Conservation (phyloP, 129 eudicot genomes). For the Helianthus tuberosus region DNA sequence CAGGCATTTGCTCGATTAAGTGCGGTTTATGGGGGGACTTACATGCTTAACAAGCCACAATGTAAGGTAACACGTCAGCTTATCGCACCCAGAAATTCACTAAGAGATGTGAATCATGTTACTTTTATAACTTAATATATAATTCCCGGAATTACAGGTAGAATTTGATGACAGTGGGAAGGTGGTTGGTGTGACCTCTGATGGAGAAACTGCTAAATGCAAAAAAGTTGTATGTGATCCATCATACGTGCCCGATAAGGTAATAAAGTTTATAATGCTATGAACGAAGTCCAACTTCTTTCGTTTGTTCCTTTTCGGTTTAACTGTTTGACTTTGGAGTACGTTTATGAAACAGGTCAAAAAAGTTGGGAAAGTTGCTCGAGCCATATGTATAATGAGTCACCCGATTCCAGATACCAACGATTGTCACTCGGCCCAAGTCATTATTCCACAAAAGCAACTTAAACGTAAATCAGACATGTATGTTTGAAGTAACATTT, state of each 20-base stretch:
- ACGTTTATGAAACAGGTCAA: slow-evolving; percentile 47
- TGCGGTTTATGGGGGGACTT: slow-evolving; percentile 99
- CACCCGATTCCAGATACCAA: slow-evolving; percentile 93
- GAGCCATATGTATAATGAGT: slow-evolving; percentile 97
- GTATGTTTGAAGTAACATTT: slow-evolving; percentile 41
- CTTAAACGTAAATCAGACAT: slow-evolving; percentile 93
- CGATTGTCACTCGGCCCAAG: slow-evolving; percentile 89
- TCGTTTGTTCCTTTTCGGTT: neutral
- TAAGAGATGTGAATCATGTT: slow-evolving; percentile 2
- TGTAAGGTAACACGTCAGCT: slow-evolving; percentile 58
- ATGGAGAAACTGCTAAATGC: slow-evolving; percentile 98
- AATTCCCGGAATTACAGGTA: slow-evolving; percentile 46
- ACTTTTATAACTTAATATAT: neutral
- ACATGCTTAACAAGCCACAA: slow-evolving; percentile 94
- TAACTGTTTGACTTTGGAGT: slow-evolving; percentile 2
- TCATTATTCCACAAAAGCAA: slow-evolving; percentile 94
- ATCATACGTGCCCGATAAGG: slow-evolving; percentile 82
- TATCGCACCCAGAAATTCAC: slow-evolving; percentile 2
- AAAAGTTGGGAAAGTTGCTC: slow-evolving; percentile 90
- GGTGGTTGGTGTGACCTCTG: slow-evolving; percentile 83
- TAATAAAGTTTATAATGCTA: slow-evolving; percentile 17
- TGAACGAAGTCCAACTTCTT: slow-evolving; percentile 1
- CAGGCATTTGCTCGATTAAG: slow-evolving; percentile 98
- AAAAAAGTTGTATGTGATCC: slow-evolving; percentile 99
- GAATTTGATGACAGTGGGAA: slow-evolving; percentile 78